phyloP scores from a whole-genome alignment of 805 yeast species.

The Barnettozyma botsteinii region DNA sequence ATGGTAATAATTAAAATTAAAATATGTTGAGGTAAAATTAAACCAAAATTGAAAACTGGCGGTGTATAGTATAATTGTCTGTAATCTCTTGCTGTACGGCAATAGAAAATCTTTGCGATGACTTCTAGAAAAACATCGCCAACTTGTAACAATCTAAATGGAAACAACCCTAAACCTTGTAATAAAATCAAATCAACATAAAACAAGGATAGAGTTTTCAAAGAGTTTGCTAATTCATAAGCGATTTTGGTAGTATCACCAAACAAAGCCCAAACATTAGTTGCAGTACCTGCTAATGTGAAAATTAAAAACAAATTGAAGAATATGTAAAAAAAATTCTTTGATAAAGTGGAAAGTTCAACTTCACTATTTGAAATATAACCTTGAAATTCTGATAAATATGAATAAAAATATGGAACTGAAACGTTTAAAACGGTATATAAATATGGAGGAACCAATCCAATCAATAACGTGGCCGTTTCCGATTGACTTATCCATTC shows the following conservation, averaged over 20 bases:
- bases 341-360: constrained; percentile 84
- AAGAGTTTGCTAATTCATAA: constrained; percentile 74
- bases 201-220: constrained; percentile 74
- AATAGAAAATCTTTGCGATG: constrained; percentile 44
- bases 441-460: constrained; percentile 84
- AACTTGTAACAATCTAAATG: constrained; percentile 71
- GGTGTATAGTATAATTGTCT: constrained; percentile 68
- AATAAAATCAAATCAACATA: constrained; percentile 82
- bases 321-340: constrained; percentile 91
- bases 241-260: constrained; percentile 92
- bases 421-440: constrained; percentile 79
- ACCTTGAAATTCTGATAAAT: constrained; percentile 64
- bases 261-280: constrained; percentile 69
- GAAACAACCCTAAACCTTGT: constrained; percentile 86
- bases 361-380: constrained; percentile 88
- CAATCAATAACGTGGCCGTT: constrained; percentile 76
- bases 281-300: constrained; percentile 89
- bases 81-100: constrained; percentile 81
- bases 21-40: constrained; percentile 87
- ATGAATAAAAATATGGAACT: constrained; percentile 81
- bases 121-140: constrained; percentile 76
- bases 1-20: constrained; percentile 79
- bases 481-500: constrained; percentile 52
- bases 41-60: constrained; percentile 87
- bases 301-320: constrained; percentile 90